Conservation (phyloP, 495 filamentous ascomycete genomes). For the Aspergillus nanangensis region DNA sequence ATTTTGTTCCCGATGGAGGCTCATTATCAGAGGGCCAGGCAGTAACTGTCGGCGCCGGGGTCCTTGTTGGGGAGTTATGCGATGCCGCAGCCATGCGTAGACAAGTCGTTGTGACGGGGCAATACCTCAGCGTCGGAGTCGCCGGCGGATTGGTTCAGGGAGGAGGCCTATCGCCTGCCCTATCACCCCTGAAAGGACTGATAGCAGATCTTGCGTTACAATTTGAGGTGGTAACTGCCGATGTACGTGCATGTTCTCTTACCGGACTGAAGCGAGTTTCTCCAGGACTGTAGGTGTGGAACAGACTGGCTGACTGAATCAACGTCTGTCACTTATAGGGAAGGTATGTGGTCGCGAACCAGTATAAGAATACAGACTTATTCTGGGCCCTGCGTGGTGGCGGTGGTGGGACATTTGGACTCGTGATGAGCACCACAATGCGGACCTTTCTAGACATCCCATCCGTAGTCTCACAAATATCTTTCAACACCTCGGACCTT, state of each 20-base stretch:
- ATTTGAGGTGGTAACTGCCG: conserved; percentile 27
- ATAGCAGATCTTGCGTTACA: conserved; percentile 46
- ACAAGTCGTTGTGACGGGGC: conserved; percentile 41
- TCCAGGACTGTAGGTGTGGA: background rate
- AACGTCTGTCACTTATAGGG: conserved; percentile 3
- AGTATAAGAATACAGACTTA: conserved; percentile 45
- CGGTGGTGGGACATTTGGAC: conserved; percentile 51
- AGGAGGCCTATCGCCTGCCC: conserved; percentile 43
- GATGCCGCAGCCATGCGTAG: conserved; percentile 30
- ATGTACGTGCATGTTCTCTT: conserved; percentile 2
- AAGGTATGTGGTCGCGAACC: conserved; percentile 33
- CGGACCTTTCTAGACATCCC: conserved; percentile 29
- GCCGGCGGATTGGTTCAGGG: conserved; percentile 51
- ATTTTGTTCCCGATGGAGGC: conserved; percentile 30
- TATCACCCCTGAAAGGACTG: conserved; percentile 41
- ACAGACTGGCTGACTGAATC: background rate
- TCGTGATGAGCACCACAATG: conserved; percentile 41
- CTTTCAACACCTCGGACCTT: conserved; percentile 11
- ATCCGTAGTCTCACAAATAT: conserved; percentile 31
- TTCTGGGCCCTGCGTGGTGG: conserved; percentile 61
- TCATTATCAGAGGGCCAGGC: conserved; percentile 37
- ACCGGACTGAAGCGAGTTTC: too few species aligned
- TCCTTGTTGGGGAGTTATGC: conserved; percentile 43
- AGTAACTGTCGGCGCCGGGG: conserved; percentile 43
- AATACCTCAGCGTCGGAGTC: conserved; percentile 31